Conservation (phyloP, 257 asterid species). For the Coffea canephora region DNA sequence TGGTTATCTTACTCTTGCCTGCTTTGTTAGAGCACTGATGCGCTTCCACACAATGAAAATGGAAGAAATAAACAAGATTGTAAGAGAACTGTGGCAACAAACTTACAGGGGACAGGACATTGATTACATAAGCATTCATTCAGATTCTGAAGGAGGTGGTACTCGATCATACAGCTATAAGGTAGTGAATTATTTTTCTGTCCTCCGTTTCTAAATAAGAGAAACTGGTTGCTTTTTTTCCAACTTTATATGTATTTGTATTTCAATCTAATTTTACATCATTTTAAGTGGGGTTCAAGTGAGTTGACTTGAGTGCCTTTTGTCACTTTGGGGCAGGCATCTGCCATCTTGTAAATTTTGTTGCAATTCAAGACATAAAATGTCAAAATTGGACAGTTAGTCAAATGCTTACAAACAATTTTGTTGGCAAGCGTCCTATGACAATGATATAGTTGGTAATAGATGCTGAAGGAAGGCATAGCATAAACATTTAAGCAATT, state of each 20-base stretch:
- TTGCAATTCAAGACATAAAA: background rate
- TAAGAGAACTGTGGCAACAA: conserved; percentile 98
- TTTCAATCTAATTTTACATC: background rate
- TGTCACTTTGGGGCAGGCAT: background rate
- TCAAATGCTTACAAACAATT: background rate
- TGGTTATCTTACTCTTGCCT: conserved; percentile 20
- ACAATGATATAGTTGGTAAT: background rate
- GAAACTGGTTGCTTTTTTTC: background rate
- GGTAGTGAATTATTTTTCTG: conserved; percentile 38
- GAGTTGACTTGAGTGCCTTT: background rate
- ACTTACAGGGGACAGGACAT: conserved; percentile 99
- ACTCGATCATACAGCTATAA: conserved; percentile 96
- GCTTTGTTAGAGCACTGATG: conserved; percentile 78
- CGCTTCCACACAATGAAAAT: conserved; percentile 97
- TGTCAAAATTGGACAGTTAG: background rate
- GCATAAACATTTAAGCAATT: background rate
- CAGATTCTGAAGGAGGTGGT: conserved; percentile 93
- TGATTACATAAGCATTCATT: conserved; percentile 90
- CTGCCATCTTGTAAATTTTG: background rate
- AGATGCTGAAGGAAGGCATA: background rate
- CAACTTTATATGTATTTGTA: too few species aligned
- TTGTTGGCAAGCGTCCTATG: background rate
- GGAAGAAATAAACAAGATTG: conserved; percentile 98
- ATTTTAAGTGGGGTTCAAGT: background rate
- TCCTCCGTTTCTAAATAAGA: background rate